Percentiles rank a stretch among this genome's conserved stretches.
These are phyloP conservation scores for Phaeotremella fagi DNA, from an alignment of 768 basidiomycete genomes.

Conservation along the genomic window DNA sequence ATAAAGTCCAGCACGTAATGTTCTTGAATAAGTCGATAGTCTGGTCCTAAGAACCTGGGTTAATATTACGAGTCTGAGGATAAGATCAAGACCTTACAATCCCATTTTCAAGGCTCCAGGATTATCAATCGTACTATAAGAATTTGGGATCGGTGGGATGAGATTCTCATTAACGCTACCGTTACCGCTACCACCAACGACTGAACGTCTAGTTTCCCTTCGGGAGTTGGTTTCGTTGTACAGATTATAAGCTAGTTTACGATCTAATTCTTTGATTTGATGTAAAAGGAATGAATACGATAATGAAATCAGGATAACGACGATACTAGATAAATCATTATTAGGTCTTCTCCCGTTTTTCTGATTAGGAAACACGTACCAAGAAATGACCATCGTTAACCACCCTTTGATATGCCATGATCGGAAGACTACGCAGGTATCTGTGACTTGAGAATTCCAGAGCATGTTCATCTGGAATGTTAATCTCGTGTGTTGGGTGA, in stretches of 20 bases:
- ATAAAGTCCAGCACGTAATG: constrained; percentile 54
- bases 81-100: constrained; percentile 8
- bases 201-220: constrained; percentile 4
- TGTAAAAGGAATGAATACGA: constrained; percentile 36
- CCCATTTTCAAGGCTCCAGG: constrained; percentile 11
- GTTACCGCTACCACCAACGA: too few relatives aligned
- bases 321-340: too few relatives aligned
- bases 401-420: constrained; percentile 41
- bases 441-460: constrained; percentile 39
- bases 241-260: constrained; percentile 23
- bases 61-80: background rate
- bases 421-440: constrained; percentile 45
- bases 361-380: constrained; percentile 21
- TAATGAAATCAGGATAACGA: constrained; percentile 35
- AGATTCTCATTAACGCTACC: constrained; percentile 24
- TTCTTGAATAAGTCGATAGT: constrained; percentile 14
- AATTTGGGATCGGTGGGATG: constrained; percentile 19
- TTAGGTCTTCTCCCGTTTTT: too few relatives aligned
- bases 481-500: too few relatives aligned
- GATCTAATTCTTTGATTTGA: constrained; percentile 26
- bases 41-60: constrained; percentile 1
- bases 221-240: constrained; percentile 17
- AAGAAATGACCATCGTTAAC: constrained; percentile 43
- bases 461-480: constrained; percentile 46
- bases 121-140: constrained; percentile 26